Percentiles rank a stretch among this genome's conserved stretches.
phyloP scores from a whole-genome alignment of 2,329 filamentous ascomycete species.

The Botrytis squamosa region DNA sequence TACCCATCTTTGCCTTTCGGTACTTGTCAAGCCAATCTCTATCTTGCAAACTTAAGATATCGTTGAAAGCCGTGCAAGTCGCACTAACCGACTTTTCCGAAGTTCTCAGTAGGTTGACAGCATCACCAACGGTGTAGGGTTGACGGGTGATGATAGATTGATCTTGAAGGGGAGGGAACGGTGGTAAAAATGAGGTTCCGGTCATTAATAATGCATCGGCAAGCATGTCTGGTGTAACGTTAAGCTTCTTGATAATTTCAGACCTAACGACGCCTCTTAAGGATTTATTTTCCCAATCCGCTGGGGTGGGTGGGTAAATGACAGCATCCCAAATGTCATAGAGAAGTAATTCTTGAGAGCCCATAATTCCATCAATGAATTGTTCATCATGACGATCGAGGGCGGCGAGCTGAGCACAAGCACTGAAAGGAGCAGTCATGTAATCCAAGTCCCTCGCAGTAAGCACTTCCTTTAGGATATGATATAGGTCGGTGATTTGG shows the following conservation, averaged over 20 bases:
- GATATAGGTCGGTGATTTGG: conserved; percentile 69
- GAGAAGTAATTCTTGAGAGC: conserved; percentile 78
- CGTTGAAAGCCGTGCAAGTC: conserved; percentile 75
- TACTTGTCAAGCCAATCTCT: conserved; percentile 82
- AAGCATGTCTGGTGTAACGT: conserved; percentile 69
- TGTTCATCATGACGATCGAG: conserved; percentile 66
- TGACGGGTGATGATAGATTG: conserved; percentile 52
- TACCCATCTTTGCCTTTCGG: conserved; percentile 77
- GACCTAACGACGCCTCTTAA: conserved; percentile 66
- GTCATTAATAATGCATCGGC: conserved; percentile 80
- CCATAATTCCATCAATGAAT: conserved; percentile 75
- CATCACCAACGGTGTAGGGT: conserved; percentile 63
- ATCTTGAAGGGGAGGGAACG: conserved; percentile 75
- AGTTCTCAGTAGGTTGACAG: conserved; percentile 73
- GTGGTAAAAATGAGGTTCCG: conserved; percentile 75
- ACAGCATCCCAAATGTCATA: conserved; percentile 80
- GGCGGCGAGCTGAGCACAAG: conserved; percentile 83
- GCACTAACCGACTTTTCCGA: conserved; percentile 67
- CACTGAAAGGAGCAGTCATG: conserved; percentile 82
- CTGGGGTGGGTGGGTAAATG: conserved; percentile 60
- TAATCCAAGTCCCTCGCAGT: conserved; percentile 69
- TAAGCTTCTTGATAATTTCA: conserved; percentile 66
- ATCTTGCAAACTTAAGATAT: conserved; percentile 70
- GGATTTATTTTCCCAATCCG: conserved; percentile 65
- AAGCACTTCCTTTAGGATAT: conserved; percentile 73